Conservation (phyloP, 2,329 filamentous ascomycete genomes). For the Xylaria multiplex region DNA sequence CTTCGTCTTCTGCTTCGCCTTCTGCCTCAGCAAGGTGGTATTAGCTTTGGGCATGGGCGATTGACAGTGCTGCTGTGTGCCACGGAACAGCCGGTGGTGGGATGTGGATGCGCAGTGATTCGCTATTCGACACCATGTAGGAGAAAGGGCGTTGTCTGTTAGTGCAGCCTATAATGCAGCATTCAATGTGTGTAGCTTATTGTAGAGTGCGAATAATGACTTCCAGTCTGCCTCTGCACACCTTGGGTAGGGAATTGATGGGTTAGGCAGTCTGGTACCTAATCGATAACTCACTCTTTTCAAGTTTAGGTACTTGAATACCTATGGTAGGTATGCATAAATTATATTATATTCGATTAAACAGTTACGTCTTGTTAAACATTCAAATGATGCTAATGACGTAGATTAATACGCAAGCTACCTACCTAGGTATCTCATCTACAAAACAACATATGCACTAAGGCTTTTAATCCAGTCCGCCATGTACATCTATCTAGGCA, state of each 20-base stretch:
- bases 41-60: conserved; percentile 24
- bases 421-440: too few species aligned
- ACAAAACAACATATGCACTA: too few species aligned
- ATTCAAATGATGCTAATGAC: too few species aligned
- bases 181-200: not conserved
- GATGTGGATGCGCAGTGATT: conserved; percentile 1
- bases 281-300: conserved; percentile 20
- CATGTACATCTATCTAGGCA: too few species aligned
- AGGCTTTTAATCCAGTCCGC: too few species aligned
- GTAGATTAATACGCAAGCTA: too few species aligned
- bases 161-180: not conserved
- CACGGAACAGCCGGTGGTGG: conserved; percentile 27
- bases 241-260: not conserved
- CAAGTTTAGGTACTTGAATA: conserved; percentile 20
- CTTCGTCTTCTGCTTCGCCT: conserved; percentile 7
- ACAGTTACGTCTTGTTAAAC: too few species aligned
- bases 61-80: not conserved
- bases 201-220: not conserved
- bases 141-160: not conserved
- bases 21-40: conserved; percentile 12
- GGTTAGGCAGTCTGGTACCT: conserved; percentile 21
- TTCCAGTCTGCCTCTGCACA: not conserved
- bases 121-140: not conserved
- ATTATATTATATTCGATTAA: too few species aligned
- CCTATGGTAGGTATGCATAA: not conserved